Percentiles rank a stretch among this genome's conserved stretches.
Evolutionary conservation across 306 rosid species (phyloP).

Genomic region (Boehmeria nivea): DNA sequence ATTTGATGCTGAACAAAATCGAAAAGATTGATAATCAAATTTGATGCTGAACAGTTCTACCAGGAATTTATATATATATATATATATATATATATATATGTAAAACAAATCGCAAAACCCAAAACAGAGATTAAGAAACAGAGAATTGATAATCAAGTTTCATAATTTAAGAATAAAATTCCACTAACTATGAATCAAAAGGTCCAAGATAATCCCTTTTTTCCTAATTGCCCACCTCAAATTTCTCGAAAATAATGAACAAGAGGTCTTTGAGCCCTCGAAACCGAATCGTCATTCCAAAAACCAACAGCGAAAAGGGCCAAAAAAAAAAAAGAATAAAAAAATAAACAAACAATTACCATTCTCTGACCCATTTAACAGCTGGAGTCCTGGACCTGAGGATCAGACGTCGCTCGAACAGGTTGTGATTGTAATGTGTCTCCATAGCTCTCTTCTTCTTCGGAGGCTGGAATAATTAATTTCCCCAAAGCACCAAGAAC

Average conservation of each 20-base stretch:
- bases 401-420: constrained; percentile 63
- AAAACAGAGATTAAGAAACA: neutral
- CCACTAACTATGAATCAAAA: neutral
- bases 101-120: too few relatives aligned
- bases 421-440: constrained; percentile 54
- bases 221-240: neutral
- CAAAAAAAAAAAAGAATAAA: too few relatives aligned
- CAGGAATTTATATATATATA: too few relatives aligned
- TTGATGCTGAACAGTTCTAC: too few relatives aligned
- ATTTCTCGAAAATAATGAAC: constrained; percentile 3
- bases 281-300: neutral
- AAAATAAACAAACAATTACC: constrained; percentile 27
- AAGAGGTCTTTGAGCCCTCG: neutral
- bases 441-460: constrained; percentile 44
- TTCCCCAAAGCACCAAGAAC: too few relatives aligned
- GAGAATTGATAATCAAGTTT: neutral
- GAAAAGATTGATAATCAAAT: too few relatives aligned
- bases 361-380: constrained; percentile 74
- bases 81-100: too few relatives aligned
- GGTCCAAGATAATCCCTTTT: neutral
- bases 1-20: too few relatives aligned
- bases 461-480: too few relatives aligned
- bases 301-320: neutral
- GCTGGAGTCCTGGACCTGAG: constrained; percentile 66
- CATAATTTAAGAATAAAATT: neutral